These are phyloP conservation scores for Punica granatum DNA, from an alignment of 345 rosid species.

Conservation along the genomic window DNA sequence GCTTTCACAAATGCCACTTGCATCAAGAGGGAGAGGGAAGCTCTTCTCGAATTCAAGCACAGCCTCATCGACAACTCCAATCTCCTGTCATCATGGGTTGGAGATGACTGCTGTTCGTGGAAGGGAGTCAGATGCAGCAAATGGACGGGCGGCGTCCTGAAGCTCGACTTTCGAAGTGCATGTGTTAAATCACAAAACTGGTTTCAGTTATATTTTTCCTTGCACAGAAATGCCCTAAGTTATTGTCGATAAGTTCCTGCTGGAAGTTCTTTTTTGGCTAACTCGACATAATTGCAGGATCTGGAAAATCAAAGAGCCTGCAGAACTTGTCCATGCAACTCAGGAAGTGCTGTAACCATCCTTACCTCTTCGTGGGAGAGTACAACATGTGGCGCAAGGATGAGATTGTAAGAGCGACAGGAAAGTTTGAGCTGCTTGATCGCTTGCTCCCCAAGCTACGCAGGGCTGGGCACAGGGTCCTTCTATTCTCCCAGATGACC, in stretches of 20 bases:
- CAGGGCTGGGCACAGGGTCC: slow-evolving; percentile 78
- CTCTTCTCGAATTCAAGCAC: no score
- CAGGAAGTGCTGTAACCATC: slow-evolving; percentile 99
- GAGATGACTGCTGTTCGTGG: no score
- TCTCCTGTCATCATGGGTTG: no score
- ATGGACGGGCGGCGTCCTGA: no score
- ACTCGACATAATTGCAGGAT: slow-evolving; percentile 35
- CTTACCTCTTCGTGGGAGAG: slow-evolving; percentile 81
- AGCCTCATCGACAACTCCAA: no score
- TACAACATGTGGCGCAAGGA: slow-evolving; percentile 79
- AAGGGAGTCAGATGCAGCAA: no score
- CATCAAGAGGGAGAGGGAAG: no score
- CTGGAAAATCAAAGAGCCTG: slow-evolving; percentile 81
- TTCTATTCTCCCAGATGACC: slow-evolving; percentile 98
- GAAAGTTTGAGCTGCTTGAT: slow-evolving; percentile 95
- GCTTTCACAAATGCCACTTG: no score
- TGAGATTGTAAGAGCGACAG: slow-evolving; percentile 89
- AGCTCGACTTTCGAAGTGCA: no score
- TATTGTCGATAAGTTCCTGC: background rate
- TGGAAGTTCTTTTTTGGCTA: background rate
- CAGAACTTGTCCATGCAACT: slow-evolving; percentile 95
- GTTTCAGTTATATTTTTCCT: background rate
- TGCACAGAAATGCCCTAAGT: background rate
- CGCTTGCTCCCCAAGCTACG: slow-evolving; percentile 89
- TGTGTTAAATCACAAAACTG: background rate